Evolutionary conservation across 2,329 filamentous ascomycete species (phyloP), one percentile per base, ranked within the genome.

Genomic region (Arachnomyces sp.): DNA sequence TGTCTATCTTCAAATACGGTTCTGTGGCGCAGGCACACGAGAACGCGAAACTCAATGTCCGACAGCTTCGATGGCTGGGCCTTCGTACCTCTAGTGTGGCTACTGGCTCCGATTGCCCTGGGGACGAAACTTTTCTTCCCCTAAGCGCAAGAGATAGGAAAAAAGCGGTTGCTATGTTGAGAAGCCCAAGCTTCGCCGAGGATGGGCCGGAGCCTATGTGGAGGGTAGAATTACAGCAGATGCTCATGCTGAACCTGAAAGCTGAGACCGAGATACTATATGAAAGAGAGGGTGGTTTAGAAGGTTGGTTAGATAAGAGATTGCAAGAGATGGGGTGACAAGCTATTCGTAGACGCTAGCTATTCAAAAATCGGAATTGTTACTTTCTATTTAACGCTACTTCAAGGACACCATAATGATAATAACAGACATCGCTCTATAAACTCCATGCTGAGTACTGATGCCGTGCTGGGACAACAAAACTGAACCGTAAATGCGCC

Each of bases 1-100:
- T 80, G 54, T 75, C 73, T 11, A 79, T 72, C 6, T 82, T 81
- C 64, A 78, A 77, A 49, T 68, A 79, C 50, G 77, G 78, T 16
- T 81, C 78, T 2, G 61, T 65, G 39, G 67, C 68, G 7, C 67
- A 78, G 18, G 63, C 70, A 4, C 73, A 77, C 45, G 74, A 81
- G 48, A 72, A 69, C 41, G 57, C 59, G 5, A 53, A 57, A 17
- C 57, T 69, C n/a, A 65, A 59, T 28, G 57, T 75, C 5, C 68
- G 72, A 2, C 54, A 59, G 13, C 57, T 80, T 7, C 59, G 62
- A 45, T 80, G 76, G 73, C 60, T 82, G n/a, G 78, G 78, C n/a
- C 55, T 80, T n/a, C 61, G 60, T 17, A 61, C 65, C 15, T 52
- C 55, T 5, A 65, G 69, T 40, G 47, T 67, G 8, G 48, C 57